These are phyloP conservation scores for Cryptosporidium parvum DNA, from an alignment of 169 alveolate species.

Conservation along the genomic window DNA sequence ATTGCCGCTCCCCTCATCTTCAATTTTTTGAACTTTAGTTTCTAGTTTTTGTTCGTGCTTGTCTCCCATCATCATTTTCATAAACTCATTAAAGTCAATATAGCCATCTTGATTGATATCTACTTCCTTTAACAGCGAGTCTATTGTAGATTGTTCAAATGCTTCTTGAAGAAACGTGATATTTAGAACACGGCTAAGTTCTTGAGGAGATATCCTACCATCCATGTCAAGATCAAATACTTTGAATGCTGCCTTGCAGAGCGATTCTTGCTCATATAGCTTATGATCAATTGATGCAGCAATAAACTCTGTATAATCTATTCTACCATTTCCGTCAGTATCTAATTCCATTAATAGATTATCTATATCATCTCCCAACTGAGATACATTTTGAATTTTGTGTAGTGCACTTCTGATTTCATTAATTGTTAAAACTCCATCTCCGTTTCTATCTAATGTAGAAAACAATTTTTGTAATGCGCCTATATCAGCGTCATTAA, in stretches of 20 bases:
- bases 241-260: slow-evolving; percentile 91
- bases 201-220: slow-evolving; percentile 90
- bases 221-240: slow-evolving; percentile 92
- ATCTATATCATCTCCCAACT: slow-evolving; percentile 81
- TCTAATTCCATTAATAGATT: slow-evolving; percentile 86
- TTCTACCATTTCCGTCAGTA: slow-evolving; percentile 91
- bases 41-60: background rate
- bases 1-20: background rate
- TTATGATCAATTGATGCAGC: slow-evolving; percentile 93
- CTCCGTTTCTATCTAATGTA: slow-evolving; percentile 92
- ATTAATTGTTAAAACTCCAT: slow-evolving; percentile 88
- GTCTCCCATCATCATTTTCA: slow-evolving; percentile 77
- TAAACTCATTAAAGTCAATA: slow-evolving; percentile 82
- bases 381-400: slow-evolving; percentile 54
- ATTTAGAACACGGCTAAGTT: slow-evolving; percentile 80
- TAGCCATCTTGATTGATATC: slow-evolving; percentile 84
- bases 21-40: slow-evolving; percentile 18
- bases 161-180: slow-evolving; percentile 82
- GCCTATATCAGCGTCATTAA: slow-evolving; percentile 89
- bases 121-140: slow-evolving; percentile 84
- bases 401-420: slow-evolving; percentile 74
- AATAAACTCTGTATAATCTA: slow-evolving; percentile 94
- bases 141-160: slow-evolving; percentile 81
- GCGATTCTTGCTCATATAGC: slow-evolving; percentile 86
- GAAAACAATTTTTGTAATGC: slow-evolving; percentile 89